Evolutionary conservation across 2,329 filamentous ascomycete genomes (phyloP).

Genomic region (Aureobasidium leucospermi): DNA sequence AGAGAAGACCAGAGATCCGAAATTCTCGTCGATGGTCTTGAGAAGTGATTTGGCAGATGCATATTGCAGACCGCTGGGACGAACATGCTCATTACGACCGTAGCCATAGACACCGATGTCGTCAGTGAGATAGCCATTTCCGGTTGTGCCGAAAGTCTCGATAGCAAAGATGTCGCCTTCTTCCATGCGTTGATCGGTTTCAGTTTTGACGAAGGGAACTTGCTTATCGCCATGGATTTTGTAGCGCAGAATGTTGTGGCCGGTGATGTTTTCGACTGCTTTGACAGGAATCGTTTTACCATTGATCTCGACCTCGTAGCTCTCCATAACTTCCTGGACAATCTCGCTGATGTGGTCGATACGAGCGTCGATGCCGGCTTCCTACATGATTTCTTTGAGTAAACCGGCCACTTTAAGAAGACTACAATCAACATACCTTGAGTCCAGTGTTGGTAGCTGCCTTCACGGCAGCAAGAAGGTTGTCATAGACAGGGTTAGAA

Average conservation of each 20-base stretch:
- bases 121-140: constrained; percentile 78
- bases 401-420: too few relatives aligned
- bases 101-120: constrained; percentile 82
- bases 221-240: constrained; percentile 89
- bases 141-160: constrained; percentile 91
- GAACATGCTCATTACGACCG: constrained; percentile 63
- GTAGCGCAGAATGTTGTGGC: constrained; percentile 83
- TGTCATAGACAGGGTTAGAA: constrained; percentile 62
- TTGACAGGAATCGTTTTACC: constrained; percentile 74
- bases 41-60: constrained; percentile 79
- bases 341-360: constrained; percentile 76
- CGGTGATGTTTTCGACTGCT: constrained; percentile 63
- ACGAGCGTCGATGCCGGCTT: constrained; percentile 86
- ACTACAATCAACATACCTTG: constrained; percentile 35
- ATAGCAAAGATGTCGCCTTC: constrained; percentile 94
- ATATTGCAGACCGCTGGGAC: constrained; percentile 67
- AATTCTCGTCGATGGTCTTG: constrained; percentile 91
- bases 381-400: constrained; percentile 33
- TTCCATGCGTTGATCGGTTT: constrained; percentile 92
- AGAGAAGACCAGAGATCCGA: constrained; percentile 86
- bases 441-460: constrained; percentile 52
- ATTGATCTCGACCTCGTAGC: constrained; percentile 78
- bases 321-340: constrained; percentile 90
- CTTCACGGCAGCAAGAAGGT: constrained; percentile 54
- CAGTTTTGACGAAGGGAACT: constrained; percentile 85